Conservation (phyloP, 2,329 filamentous ascomycete genomes). For the Penicillium crustosum region DNA sequence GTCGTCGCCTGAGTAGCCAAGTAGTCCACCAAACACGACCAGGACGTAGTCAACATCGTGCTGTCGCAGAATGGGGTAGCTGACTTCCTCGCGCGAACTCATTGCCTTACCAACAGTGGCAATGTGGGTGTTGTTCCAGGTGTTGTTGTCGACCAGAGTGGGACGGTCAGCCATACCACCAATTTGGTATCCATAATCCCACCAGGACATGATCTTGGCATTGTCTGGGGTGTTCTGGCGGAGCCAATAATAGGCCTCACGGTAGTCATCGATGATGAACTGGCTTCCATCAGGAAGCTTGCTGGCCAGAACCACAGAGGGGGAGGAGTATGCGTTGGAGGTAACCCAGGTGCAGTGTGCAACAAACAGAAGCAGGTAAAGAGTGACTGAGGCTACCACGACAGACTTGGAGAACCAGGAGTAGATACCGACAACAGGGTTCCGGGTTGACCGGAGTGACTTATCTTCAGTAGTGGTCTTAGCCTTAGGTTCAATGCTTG, state of each 20-base stretch:
- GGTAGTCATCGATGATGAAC: constrained; percentile 98
- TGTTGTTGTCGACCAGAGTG: constrained; percentile 98
- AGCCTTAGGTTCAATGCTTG: constrained; percentile 43
- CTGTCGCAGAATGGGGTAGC: constrained; percentile 96
- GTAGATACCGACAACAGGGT: constrained; percentile 81
- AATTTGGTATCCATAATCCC: constrained; percentile 99
- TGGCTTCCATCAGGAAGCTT: constrained; percentile 90
- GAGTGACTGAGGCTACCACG: constrained; percentile 69
- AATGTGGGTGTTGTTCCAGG: constrained; percentile 99
- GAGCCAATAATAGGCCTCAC: constrained; percentile 99
- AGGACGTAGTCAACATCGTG: constrained; percentile 99
- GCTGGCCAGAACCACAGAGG: constrained; percentile 92
- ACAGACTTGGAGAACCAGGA: constrained; percentile 73
- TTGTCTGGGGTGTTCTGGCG: constrained; percentile 93
- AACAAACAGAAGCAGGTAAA: constrained; percentile 90
- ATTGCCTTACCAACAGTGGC: constrained; percentile 98
- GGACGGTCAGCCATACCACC: constrained; percentile 98
- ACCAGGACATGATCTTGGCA: constrained; percentile 99
- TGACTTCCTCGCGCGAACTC: constrained; percentile 95
- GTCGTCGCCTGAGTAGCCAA: constrained; percentile 97
- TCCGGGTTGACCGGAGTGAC: constrained; percentile 66
- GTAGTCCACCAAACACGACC: constrained; percentile 89
- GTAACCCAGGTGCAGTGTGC: constrained; percentile 99
- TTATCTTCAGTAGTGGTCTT: constrained; percentile 42
- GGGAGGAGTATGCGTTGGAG: constrained; percentile 97